Conservation (phyloP, 768 basidiomycete genomes). For the Jaapia argillacea region DNA sequence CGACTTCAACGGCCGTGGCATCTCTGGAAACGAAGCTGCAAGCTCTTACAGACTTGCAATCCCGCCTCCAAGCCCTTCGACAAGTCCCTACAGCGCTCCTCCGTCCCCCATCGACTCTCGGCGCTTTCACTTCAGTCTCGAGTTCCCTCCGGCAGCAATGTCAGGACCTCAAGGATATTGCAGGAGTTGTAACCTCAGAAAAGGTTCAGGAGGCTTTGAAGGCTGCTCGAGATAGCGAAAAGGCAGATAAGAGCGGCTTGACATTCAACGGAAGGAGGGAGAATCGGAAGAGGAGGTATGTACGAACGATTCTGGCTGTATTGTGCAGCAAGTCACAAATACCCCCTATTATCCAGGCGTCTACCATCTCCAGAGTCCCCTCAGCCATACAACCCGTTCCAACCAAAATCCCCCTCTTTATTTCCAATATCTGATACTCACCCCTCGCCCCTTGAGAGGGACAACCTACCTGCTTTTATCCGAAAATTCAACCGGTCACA, state of each 20-base stretch:
- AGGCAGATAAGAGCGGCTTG: slow-evolving; percentile 39
- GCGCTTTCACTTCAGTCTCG: neutral
- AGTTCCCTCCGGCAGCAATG: slow-evolving; percentile 25
- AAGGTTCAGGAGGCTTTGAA: slow-evolving; percentile 48
- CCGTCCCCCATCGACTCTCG: slow-evolving; percentile 18
- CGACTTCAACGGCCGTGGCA: slow-evolving; percentile 2
- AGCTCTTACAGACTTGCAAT: slow-evolving; percentile 34
- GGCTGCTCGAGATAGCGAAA: slow-evolving; percentile 44
- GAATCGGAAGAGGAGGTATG: slow-evolving; percentile 48
- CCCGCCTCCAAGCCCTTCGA: slow-evolving; percentile 32
- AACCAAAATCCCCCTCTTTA: slow-evolving; percentile 26
- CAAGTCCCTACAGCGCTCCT: slow-evolving; percentile 35
- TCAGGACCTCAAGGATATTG: slow-evolving; percentile 34
- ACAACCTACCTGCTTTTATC: slow-evolving; percentile 43
- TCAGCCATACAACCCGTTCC: slow-evolving; percentile 40
- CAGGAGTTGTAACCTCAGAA: slow-evolving; percentile 37
- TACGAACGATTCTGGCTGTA: slow-evolving; percentile 5
- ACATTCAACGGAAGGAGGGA: slow-evolving; percentile 34
- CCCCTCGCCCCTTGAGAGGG: slow-evolving; percentile 28
- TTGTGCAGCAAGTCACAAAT: neutral
- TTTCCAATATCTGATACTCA: slow-evolving; percentile 33
- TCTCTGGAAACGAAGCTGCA: slow-evolving; percentile 34
- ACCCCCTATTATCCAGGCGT: slow-evolving; percentile 21
- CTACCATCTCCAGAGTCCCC: slow-evolving; percentile 51
- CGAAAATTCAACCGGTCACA: slow-evolving; percentile 43